Evolutionary conservation across 1,139 yeast species (phyloP), one percentile per base, ranked within the genome.

Genomic region (Yamadazyma diddensiae): DNA sequence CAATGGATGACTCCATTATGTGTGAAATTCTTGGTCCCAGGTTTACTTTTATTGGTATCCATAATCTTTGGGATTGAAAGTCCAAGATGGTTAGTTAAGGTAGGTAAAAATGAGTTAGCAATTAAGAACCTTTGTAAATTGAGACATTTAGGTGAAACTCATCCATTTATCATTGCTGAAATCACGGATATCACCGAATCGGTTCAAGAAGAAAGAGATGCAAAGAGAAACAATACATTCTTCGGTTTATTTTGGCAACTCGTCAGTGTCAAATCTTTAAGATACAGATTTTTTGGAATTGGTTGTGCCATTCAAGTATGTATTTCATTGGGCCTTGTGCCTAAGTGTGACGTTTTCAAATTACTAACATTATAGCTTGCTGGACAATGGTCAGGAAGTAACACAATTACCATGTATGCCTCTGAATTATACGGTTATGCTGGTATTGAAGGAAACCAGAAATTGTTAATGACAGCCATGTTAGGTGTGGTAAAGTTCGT

Each of bases 301-400:
- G 61, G 75, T 11, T 52, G 67, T 28, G 46, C 59, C 29, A 61
- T 76, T 13, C 79, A 77, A 44, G 39, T 79, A 28, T 59, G n/a
- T n/a, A n/a, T n/a, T n/a, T n/a, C n/a, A n/a, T n/a, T n/a, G n/a
- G n/a, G n/a, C n/a, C n/a, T n/a, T n/a, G n/a, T n/a, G n/a, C n/a
- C n/a, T n/a, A n/a, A n/a, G n/a, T n/a, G n/a, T n/a, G n/a, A n/a
- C n/a, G n/a, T n/a, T n/a, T n/a, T n/a, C n/a, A n/a, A n/a, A n/a
- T n/a, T n/a, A n/a, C n/a, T n/a, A n/a, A n/a, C n/a, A n/a, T n/a
- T n/a, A n/a, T n/a, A n/a, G n/a, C n/a, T n/a, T n/a, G n/a, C 77
- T 34, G 77, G 79, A 28, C 83, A 78, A 55, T 75, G 81, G 74
- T 62, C 77, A 28, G 84, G 84, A 31, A 79, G 82, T 17, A 77